Conservation (phyloP, 805 yeast genomes). For the Yamadazyma laniorum region DNA sequence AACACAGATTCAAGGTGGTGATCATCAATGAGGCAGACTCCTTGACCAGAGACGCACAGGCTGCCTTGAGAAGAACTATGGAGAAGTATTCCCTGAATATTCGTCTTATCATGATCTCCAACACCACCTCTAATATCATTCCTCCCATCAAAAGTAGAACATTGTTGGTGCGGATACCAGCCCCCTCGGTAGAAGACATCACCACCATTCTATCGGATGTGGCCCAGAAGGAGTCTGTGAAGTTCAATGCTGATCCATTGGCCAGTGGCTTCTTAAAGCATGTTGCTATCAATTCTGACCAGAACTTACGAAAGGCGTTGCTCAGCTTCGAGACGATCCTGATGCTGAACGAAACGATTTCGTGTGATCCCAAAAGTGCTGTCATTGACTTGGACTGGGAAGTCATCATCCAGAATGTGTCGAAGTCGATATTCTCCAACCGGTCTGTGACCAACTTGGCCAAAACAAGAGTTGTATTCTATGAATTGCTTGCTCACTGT, state of each 20-base stretch:
- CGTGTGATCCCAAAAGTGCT: constrained; percentile 35
- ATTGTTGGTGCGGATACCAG: constrained; percentile 78
- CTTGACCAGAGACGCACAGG: constrained; percentile 89
- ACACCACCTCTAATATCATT: constrained; percentile 87
- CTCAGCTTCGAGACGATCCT: constrained; percentile 79
- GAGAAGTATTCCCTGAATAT: constrained; percentile 89
- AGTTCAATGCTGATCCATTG: constrained; percentile 32
- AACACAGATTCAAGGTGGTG: constrained; percentile 70
- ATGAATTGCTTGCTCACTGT: constrained; percentile 88
- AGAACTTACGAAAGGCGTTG: constrained; percentile 77
- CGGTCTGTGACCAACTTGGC: constrained; percentile 62
- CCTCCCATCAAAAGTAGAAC: constrained; percentile 95
- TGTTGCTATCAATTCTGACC: constrained; percentile 55
- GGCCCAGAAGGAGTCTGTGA: constrained; percentile 53
- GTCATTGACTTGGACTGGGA: constrained; percentile 87
- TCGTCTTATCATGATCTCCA: constrained; percentile 80
- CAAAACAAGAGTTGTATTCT: constrained; percentile 63
- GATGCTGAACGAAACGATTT: constrained; percentile 59
- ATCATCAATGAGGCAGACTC: constrained; percentile 91
- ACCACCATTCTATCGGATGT: constrained; percentile 52
- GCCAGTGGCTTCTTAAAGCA: constrained; percentile 41
- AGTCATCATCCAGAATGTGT: constrained; percentile 65
- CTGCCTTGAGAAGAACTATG: constrained; percentile 94
- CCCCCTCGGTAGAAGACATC: constrained; percentile 69
- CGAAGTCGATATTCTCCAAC: constrained; percentile 55